A percentile compares a stretch with the other conserved stretches of the same genome.
These are phyloP conservation scores for Colletotrichum sp. DNA, from an alignment of 2,329 filamentous ascomycete genomes.

Conservation along the genomic window DNA sequence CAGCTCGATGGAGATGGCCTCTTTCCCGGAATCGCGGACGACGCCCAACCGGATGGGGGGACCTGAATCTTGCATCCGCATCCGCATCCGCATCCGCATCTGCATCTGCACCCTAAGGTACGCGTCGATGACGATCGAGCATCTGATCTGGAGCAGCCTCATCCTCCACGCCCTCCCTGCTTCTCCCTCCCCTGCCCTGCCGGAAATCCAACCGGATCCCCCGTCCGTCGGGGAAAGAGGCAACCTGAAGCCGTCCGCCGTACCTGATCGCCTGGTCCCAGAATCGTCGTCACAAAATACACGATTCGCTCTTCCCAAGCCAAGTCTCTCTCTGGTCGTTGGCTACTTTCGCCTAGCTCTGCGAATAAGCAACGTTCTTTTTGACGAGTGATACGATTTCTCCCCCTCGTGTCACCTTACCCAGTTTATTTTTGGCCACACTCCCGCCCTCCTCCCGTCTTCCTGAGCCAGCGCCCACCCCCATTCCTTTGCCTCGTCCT, in stretches of 20 bases:
- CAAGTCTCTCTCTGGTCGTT: not conserved
- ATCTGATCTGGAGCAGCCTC: not conserved
- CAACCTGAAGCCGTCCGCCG: not conserved
- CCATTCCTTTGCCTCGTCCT: not conserved
- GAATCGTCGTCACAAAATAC: not conserved
- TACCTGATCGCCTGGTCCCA: not conserved
- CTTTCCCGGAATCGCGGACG: not conserved
- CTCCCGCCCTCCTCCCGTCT: not conserved
- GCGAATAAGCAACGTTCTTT: not conserved
- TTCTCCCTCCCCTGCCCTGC: not conserved
- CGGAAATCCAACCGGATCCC: not conserved
- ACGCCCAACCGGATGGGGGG: not conserved
- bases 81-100: no score
- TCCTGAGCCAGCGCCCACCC: not conserved
- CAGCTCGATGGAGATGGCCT: not conserved
- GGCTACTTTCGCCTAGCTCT: not conserved
- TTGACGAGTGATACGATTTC: not conserved
- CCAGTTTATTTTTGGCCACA: conserved; percentile 1
- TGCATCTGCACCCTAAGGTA: not conserved
- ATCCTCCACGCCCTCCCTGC: not conserved
- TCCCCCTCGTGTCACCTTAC: not conserved
- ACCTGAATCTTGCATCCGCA: not conserved
- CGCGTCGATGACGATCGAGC: not conserved
- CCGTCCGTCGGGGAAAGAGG: conserved; percentile 3
- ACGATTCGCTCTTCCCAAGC: not conserved